Percentiles rank a stretch among this genome's conserved stretches.
Evolutionary conservation across 2,329 filamentous ascomycete species (phyloP).

Genomic region (Fusarium concolor): DNA sequence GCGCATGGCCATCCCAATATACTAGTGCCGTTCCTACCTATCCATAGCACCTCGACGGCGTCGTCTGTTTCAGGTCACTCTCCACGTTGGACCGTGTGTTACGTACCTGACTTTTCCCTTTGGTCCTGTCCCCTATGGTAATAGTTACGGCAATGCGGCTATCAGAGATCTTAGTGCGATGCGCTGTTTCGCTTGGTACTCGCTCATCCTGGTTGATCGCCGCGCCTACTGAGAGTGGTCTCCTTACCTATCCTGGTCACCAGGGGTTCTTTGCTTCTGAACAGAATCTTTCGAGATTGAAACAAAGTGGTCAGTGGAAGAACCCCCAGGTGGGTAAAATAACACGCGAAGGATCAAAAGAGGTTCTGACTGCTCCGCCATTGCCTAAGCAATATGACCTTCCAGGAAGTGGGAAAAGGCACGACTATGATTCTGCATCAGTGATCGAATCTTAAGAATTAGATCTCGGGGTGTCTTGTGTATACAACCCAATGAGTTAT

Average conservation of each 20-base stretch:
- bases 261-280: constrained; percentile 6
- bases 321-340: background rate
- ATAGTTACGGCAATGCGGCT: constrained; percentile 15
- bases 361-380: no score
- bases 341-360: no score
- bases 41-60: constrained; percentile 23
- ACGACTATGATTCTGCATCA: no score
- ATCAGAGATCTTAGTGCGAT: constrained; percentile 36
- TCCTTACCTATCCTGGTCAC: constrained; percentile 15
- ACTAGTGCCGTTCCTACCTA: constrained; percentile 1
- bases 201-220: constrained; percentile 33
- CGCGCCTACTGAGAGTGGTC: background rate
- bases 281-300: constrained; percentile 2
- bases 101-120: constrained; percentile 6
- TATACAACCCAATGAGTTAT: no score
- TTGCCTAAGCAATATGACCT: no score
- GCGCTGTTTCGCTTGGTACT: constrained; percentile 25
- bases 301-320: constrained; percentile 3
- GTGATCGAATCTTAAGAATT: no score
- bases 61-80: constrained; percentile 44
- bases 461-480: no score
- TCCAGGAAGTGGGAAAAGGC: no score
- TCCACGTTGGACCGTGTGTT: constrained; percentile 39
- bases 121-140: background rate
- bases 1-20: constrained; percentile 19